Percentiles rank a stretch among this genome's conserved stretches.
phyloP scores from a whole-genome alignment of 208 protist genomes.

The Wallacemonas collosoma region DNA sequence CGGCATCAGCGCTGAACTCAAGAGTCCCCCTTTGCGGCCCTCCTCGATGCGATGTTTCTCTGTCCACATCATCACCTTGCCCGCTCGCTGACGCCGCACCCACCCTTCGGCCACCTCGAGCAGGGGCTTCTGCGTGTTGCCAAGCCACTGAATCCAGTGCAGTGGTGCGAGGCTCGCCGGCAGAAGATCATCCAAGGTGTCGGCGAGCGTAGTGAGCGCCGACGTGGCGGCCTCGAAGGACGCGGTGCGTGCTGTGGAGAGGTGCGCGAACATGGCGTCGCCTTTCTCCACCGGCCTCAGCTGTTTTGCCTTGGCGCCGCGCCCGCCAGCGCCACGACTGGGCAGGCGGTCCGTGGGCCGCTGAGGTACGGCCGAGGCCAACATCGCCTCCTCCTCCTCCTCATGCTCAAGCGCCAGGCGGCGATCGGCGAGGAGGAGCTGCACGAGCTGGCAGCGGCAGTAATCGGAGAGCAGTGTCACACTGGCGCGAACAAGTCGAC shows the following conservation, averaged over 20 bases:
- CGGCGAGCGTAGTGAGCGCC: neutral
- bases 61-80: no score
- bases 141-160: constrained; percentile 5
- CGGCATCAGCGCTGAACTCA: neutral
- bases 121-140: neutral
- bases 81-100: constrained; percentile 1
- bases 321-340: no score
- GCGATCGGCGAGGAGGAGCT: constrained; percentile 14
- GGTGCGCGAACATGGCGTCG: neutral
- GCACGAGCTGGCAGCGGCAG: constrained; percentile 18
- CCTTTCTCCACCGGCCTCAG: neutral
- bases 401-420: constrained; percentile 12
- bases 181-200: neutral
- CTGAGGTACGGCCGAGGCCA: neutral
- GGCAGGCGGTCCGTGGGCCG: no score
- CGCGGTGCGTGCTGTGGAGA: neutral
- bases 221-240: neutral
- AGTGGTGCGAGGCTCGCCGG: neutral
- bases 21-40: neutral
- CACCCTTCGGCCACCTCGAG: constrained; percentile 2
- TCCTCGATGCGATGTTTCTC: neutral
- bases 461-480: constrained; percentile 41
- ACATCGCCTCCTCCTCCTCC: constrained; percentile 7
- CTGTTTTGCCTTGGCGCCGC: neutral
- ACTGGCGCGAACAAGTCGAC: constrained; percentile 48